These are phyloP conservation scores for Cyclotella sp. DNA, from an alignment of 108 stramenopile species.

Conservation along the genomic window DNA sequence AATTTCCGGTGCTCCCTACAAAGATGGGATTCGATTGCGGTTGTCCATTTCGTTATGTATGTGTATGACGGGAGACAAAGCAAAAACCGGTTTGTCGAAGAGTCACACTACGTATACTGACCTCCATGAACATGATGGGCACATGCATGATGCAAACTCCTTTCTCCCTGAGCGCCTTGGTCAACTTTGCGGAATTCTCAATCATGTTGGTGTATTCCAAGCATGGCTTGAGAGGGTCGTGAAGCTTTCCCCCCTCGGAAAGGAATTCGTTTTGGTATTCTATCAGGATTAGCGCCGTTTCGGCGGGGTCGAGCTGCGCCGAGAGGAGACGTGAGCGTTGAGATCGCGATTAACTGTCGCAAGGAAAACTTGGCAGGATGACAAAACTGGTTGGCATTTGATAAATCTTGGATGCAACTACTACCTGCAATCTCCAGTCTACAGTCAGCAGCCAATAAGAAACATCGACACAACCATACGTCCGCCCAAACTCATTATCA, in stretches of 20 bases:
- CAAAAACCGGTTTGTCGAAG: background rate
- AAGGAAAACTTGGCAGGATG: background rate
- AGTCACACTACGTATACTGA: background rate
- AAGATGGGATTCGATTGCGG: too few species aligned
- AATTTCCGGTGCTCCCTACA: slow-evolving; percentile 47
- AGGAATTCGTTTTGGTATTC: slow-evolving; percentile 89
- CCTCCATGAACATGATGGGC: slow-evolving; percentile 68
- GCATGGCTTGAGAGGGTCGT: slow-evolving; percentile 68
- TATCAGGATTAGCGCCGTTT: slow-evolving; percentile 77
- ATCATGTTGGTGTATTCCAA: slow-evolving; percentile 65
- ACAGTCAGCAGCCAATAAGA: too few species aligned
- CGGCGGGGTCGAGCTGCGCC: slow-evolving; percentile 54
- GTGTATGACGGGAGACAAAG: background rate
- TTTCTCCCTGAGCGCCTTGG: slow-evolving; percentile 52
- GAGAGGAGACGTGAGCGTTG: background rate
- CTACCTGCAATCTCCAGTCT: too few species aligned
- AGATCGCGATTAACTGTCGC: background rate
- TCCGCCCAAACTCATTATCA: too few species aligned
- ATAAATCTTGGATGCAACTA: too few species aligned
- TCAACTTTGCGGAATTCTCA: slow-evolving; percentile 57
- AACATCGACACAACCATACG: too few species aligned
- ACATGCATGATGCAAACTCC: slow-evolving; percentile 72
- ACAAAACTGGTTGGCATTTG: too few species aligned
- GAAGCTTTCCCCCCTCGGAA: slow-evolving; percentile 72
- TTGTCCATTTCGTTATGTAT: too few species aligned